A percentile compares a stretch with the other conserved stretches of the same genome.
Evolutionary conservation across 208 protist genomes (phyloP).

Genomic region (Acanthamoeba royreba): DNA sequence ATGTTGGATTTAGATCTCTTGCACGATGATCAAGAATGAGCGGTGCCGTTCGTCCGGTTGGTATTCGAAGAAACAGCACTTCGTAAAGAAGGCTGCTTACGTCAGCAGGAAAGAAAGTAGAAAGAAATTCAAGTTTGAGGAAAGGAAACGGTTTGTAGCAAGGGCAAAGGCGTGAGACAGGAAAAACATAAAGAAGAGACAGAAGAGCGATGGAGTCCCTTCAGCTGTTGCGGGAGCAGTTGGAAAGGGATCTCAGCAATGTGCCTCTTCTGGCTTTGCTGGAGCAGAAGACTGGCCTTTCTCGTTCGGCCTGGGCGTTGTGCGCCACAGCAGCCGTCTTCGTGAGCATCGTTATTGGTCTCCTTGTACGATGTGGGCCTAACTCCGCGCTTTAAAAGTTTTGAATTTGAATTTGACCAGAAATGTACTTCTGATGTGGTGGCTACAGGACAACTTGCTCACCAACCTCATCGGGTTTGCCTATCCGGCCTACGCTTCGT

Average conservation of each 20-base stretch:
- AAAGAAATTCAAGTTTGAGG: too few relatives aligned
- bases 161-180: too few relatives aligned
- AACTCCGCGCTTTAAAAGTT: too few relatives aligned
- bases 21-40: background rate
- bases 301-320: background rate
- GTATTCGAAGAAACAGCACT: too few relatives aligned
- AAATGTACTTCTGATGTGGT: background rate
- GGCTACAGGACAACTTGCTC: background rate
- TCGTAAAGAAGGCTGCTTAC: too few relatives aligned
- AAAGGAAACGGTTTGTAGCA: too few relatives aligned
- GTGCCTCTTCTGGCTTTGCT: background rate
- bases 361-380: background rate
- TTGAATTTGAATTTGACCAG: background rate
- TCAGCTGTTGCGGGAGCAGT: background rate
- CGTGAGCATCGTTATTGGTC: background rate
- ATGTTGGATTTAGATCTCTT: too few relatives aligned
- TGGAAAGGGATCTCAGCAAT: background rate
- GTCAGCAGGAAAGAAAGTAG: too few relatives aligned
- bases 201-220: background rate
- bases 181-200: too few relatives aligned
- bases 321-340: background rate
- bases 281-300: background rate
- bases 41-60: too few relatives aligned
- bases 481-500: slow-evolving; percentile 61
- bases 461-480: slow-evolving; percentile 46